Percentiles rank a stretch among this genome's conserved stretches.
These are phyloP conservation scores for Nepenthes alata DNA, from an alignment of 179 eudicot genomes.

Conservation along the genomic window DNA sequence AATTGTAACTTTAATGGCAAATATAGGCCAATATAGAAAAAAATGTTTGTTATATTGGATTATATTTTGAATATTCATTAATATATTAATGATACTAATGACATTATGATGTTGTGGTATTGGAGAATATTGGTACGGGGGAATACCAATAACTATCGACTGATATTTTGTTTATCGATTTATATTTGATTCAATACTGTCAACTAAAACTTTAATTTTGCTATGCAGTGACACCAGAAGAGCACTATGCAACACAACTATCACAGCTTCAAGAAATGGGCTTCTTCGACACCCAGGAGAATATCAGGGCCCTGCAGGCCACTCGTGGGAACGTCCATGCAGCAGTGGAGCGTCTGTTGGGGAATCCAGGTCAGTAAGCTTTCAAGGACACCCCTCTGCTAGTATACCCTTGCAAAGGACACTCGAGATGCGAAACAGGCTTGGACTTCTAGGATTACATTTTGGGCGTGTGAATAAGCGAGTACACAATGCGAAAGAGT, in stretches of 20 bases:
- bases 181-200: not conserved
- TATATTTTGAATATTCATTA: not conserved
- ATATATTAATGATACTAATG: not conserved
- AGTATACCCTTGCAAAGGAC: not conserved
- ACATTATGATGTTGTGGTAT: too few species aligned
- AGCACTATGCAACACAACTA: conserved; percentile 83
- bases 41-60: not conserved
- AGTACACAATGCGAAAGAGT: conserved; percentile 16
- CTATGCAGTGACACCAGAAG: conserved; percentile 78
- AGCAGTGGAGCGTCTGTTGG: conserved; percentile 88
- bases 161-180: not conserved
- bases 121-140: too few species aligned
- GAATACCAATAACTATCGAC: too few species aligned
- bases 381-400: not conserved
- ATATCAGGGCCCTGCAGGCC: conserved; percentile 76
- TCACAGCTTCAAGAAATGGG: conserved; percentile 99
- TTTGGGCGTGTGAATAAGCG: conserved; percentile 29
- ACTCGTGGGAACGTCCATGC: conserved; percentile 91
- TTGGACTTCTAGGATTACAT: conserved; percentile 12
- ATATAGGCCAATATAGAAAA: too few species aligned
- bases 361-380: conserved; percentile 53
- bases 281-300: conserved; percentile 76
- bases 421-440: conserved; percentile 14
- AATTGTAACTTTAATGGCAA: too few species aligned
- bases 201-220: not conserved